A percentile compares a stretch with the other conserved stretches of the same genome.
phyloP scores from a whole-genome alignment of 169 alveolate species.

The Cystoisospora suis region DNA sequence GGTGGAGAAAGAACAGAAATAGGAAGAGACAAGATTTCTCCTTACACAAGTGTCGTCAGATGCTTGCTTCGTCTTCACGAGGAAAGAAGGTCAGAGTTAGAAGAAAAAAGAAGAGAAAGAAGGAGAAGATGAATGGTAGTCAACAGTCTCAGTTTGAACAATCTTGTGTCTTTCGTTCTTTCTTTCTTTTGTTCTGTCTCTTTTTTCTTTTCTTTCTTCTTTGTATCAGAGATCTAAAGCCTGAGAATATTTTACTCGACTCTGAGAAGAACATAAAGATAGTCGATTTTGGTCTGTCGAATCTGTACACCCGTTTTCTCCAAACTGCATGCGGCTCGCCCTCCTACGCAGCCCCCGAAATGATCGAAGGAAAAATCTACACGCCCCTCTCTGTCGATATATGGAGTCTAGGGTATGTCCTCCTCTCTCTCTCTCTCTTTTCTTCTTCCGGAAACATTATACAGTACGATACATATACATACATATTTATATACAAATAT shows the following conservation, averaged over 20 bases:
- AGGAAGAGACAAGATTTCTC: neutral
- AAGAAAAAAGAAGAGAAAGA: neutral
- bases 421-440: neutral
- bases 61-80: too few relatives aligned
- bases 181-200: neutral
- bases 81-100: too few relatives aligned
- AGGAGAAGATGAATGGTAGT: neutral
- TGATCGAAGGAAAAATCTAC: conserved; percentile 77
- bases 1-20: neutral
- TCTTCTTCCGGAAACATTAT: too few relatives aligned
- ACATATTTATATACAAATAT: too few relatives aligned
- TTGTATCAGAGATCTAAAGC: conserved; percentile 84
- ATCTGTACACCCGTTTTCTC: conserved; percentile 79
- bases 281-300: conserved; percentile 95
- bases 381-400: conserved; percentile 49
- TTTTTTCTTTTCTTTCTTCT: neutral
- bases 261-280: conserved; percentile 87
- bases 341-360: conserved; percentile 94
- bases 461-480: too few relatives aligned
- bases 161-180: too few relatives aligned
- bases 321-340: conserved; percentile 94
- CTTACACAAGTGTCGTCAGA: too few relatives aligned
- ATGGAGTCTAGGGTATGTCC: conserved; percentile 70
- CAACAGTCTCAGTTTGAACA: neutral
- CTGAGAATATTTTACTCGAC: conserved; percentile 90